Percentiles rank a stretch among this genome's conserved stretches.
Conservation (phyloP, 495 filamentous ascomycete species). For the Neurospora sp. region DNA sequence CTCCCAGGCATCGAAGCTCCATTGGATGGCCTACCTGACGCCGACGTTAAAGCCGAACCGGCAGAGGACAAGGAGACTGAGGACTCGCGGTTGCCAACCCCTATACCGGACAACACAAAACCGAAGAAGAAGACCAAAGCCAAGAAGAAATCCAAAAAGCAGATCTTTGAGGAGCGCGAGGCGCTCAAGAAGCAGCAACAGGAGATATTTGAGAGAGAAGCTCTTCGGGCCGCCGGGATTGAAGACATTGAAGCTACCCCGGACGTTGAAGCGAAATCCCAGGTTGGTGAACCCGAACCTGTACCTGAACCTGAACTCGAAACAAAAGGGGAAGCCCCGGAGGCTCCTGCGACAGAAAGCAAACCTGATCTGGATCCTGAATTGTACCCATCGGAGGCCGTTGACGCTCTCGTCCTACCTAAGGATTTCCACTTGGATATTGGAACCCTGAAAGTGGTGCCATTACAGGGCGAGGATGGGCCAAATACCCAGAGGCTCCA, state of each 20-base stretch:
- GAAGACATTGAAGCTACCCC: conserved; percentile 17
- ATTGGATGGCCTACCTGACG: neutral
- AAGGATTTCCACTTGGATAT: conserved; percentile 24
- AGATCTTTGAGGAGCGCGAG: conserved; percentile 59
- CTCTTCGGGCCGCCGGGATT: conserved; percentile 21
- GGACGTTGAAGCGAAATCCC: conserved; percentile 8
- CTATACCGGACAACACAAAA: conserved; percentile 21
- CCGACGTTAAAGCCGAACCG: conserved; percentile 13
- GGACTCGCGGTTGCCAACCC: conserved; percentile 32
- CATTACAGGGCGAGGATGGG: conserved; percentile 65
- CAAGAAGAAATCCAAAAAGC: conserved; percentile 66
- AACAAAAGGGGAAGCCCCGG: conserved; percentile 8
- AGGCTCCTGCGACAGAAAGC: conserved; percentile 3
- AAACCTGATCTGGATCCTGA: conserved; percentile 30
- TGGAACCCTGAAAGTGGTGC: conserved; percentile 18
- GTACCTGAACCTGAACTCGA: conserved; percentile 15
- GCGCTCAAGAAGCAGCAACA: conserved; percentile 43
- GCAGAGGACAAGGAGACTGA: conserved; percentile 29
- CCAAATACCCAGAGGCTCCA: conserved; percentile 70
- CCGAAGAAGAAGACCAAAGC: conserved; percentile 36
- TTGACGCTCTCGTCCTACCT: conserved; percentile 20
- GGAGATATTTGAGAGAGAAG: conserved; percentile 29
- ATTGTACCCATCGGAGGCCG: conserved; percentile 18
- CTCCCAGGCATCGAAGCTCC: conserved; percentile 18
- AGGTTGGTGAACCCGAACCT: conserved; percentile 1